Conservation (phyloP, 2,329 filamentous ascomycete genomes). For the Ophiosphaerella herpotricha region DNA sequence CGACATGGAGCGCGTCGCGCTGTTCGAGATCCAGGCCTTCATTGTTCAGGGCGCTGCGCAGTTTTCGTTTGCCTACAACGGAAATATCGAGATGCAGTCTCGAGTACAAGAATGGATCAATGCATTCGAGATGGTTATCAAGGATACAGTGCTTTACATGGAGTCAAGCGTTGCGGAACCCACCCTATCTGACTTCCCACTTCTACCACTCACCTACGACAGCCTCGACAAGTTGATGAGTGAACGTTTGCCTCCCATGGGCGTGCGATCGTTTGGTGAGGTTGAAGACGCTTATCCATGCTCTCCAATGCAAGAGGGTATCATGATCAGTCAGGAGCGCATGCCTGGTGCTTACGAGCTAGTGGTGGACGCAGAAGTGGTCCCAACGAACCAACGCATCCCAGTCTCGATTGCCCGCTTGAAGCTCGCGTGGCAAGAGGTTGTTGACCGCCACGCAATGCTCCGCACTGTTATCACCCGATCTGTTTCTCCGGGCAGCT, state of each 20-base stretch:
- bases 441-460: slow-evolving; percentile 20
- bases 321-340: slow-evolving; percentile 10
- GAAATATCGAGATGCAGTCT: slow-evolving; percentile 15
- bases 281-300: slow-evolving; percentile 18
- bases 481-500: slow-evolving; percentile 9
- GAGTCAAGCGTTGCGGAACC: background rate
- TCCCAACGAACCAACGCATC: background rate
- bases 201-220: slow-evolving; percentile 17
- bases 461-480: slow-evolving; percentile 24
- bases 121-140: slow-evolving; percentile 4
- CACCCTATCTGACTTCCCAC: slow-evolving; percentile 22
- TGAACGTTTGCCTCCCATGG: slow-evolving; percentile 11
- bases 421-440: slow-evolving; percentile 17
- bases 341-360: slow-evolving; percentile 8
- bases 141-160: too few relatives aligned
- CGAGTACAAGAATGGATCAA: slow-evolving; percentile 20
- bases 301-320: slow-evolving; percentile 15
- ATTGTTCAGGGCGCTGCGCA: slow-evolving; percentile 14
- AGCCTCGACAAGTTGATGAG: slow-evolving; percentile 11
- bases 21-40: slow-evolving; percentile 21
- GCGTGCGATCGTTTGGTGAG: slow-evolving; percentile 2
- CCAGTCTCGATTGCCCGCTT: slow-evolving; percentile 4
- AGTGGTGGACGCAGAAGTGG: slow-evolving; percentile 5
- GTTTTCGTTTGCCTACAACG: slow-evolving; percentile 17
- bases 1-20: slow-evolving; percentile 13